A percentile compares a stretch with the other conserved stretches of the same genome.
Evolutionary conservation across 352 stramenopile genomes (phyloP).

Genomic region (Pythium sp.): DNA sequence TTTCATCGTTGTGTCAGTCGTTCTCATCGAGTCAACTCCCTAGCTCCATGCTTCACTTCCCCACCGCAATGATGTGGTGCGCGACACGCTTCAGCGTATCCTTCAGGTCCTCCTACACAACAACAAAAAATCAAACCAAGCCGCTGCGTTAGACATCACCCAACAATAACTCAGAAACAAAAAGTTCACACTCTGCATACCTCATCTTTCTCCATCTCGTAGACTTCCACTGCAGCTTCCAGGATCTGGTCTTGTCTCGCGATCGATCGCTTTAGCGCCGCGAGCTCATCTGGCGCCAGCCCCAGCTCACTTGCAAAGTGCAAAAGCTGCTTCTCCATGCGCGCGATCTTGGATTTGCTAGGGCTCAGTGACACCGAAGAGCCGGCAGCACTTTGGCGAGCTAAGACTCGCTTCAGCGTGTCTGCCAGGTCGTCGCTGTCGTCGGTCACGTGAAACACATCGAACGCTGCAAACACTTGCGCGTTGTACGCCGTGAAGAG

Average conservation of each 20-base stretch:
- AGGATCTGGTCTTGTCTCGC: constrained; percentile 36
- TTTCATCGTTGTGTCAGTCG: background rate
- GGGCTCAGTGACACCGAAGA: background rate
- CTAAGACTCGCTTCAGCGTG: constrained; percentile 46
- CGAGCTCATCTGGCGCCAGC: constrained; percentile 25
- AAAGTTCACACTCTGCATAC: constrained; percentile 13
- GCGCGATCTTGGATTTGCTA: constrained; percentile 10
- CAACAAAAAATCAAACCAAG: background rate
- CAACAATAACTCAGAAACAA: background rate
- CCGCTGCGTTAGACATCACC: background rate
- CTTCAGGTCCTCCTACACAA: constrained; percentile 43
- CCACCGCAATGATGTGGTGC: constrained; percentile 23
- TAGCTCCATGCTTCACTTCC: background rate
- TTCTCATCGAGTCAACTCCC: background rate
- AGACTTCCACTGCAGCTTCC: constrained; percentile 37
- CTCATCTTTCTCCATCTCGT: constrained; percentile 41
- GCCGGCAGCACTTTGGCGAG: background rate
- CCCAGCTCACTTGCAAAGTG: constrained; percentile 36
- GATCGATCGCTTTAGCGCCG: constrained; percentile 40
- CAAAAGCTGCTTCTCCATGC: constrained; percentile 43
- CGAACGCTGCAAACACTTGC: constrained; percentile 47
- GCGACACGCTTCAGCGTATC: constrained; percentile 49
- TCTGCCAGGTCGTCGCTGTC: constrained; percentile 55
- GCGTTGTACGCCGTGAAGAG: constrained; percentile 34
- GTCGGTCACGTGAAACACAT: constrained; percentile 49